Evolutionary conservation across 2,329 filamentous ascomycete genomes (phyloP).

Genomic region (Aspergillus ustus): DNA sequence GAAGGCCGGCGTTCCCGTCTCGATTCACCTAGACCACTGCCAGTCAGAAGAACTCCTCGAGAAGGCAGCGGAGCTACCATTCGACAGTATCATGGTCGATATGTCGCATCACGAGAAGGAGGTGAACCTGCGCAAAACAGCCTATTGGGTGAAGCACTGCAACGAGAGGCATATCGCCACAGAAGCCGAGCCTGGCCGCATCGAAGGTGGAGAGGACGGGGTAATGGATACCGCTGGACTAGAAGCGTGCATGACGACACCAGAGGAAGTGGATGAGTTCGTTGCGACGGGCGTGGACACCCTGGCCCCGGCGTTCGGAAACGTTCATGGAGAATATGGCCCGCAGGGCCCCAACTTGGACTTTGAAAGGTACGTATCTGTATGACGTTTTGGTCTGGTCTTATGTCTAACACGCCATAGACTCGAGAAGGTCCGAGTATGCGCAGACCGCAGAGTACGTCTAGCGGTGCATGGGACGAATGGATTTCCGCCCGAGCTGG

Average conservation of each 20-base stretch:
- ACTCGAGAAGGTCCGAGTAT: constrained; percentile 30
- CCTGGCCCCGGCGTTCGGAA: constrained; percentile 75
- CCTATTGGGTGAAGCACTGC: constrained; percentile 66
- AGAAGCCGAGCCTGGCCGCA: constrained; percentile 72
- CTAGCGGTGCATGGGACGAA: constrained; percentile 62
- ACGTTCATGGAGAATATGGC: constrained; percentile 75
- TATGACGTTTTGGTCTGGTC: neutral
- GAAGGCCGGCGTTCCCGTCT: constrained; percentile 62
- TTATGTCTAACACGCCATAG: neutral
- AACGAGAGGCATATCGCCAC: constrained; percentile 68
- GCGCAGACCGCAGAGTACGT: neutral
- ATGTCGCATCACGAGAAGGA: constrained; percentile 74
- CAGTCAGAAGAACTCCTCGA: constrained; percentile 67
- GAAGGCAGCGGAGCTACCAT: constrained; percentile 62
- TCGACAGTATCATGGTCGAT: constrained; percentile 77
- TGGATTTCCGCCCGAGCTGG: constrained; percentile 59
- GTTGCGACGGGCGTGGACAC: constrained; percentile 73
- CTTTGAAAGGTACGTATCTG: constrained; percentile 50
- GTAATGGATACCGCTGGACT: constrained; percentile 70
- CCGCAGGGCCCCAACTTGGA: constrained; percentile 66
- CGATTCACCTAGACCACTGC: constrained; percentile 69
- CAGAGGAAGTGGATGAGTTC: constrained; percentile 71
- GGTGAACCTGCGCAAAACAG: constrained; percentile 69
- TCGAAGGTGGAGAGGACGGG: constrained; percentile 75
- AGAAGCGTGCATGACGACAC: constrained; percentile 67